phyloP scores from a whole-genome alignment of 2,329 filamentous ascomycete genomes.

The Calonectria hawksworthii region DNA sequence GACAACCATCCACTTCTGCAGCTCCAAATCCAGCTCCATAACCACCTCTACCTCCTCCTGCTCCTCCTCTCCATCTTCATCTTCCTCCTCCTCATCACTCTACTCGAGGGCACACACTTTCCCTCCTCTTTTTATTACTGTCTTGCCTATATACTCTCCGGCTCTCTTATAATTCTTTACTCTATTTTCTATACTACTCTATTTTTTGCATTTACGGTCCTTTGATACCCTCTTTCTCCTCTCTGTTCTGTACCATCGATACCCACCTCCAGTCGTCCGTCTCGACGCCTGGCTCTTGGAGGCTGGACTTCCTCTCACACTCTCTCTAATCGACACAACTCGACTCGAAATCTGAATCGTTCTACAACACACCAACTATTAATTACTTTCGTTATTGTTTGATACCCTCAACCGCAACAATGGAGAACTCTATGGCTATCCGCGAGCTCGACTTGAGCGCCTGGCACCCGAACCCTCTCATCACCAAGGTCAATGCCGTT shows the following conservation, averaged over 20 bases:
- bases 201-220: constrained; percentile 14
- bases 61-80: not conserved
- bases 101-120: constrained; percentile 5
- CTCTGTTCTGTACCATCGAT: constrained; percentile 9
- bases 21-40: constrained; percentile 5
- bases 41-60: not conserved
- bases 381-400: constrained; percentile 16
- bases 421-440: constrained; percentile 50
- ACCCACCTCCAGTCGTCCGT: constrained; percentile 2
- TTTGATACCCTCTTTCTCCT: constrained; percentile 11
- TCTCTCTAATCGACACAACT: constrained; percentile 22
- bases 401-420: constrained; percentile 37
- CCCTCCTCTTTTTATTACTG: constrained; percentile 26
- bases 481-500: constrained; percentile 68
- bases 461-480: constrained; percentile 62
- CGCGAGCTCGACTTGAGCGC: constrained; percentile 66
- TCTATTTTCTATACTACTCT: constrained; percentile 28
- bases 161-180: constrained; percentile 14
- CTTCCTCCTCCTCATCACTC: constrained; percentile 19
- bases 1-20: constrained; percentile 23
- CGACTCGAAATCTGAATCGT: constrained; percentile 17
- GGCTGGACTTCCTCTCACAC: constrained; percentile 43
- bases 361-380: constrained; percentile 14
- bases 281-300: constrained; percentile 38
- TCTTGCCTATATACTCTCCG: constrained; percentile 24